Base-by-base conservation (phyloP, 495 filamentous ascomycete genomes). In the Lentithecium fluviatile region DNA sequence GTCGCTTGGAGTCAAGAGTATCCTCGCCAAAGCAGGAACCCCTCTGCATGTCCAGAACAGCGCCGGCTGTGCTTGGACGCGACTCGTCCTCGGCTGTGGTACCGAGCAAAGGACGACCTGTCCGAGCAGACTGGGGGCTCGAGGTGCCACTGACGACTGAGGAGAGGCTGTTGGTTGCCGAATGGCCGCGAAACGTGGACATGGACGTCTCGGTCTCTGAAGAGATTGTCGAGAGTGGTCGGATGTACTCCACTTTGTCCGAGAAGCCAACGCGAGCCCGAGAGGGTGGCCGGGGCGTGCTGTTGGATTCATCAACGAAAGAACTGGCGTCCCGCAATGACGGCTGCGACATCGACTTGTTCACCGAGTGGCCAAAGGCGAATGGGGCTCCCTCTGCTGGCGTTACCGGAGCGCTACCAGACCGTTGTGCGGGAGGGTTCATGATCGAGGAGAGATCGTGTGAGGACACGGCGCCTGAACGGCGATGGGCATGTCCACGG, bases 381-480 rank as follows among this genome's bases (percentile, higher is more conserved):
- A 58, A 55, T n/a, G 13, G 17, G 0, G 62, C 58, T 19, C 60
- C 52, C 32, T 84, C 79, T 23, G 83, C 77, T n/a, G 89, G 88
- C 46, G 85, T 87, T 38, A 77, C 74, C 5, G 90, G 89, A 6
- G 88, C 86, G 67, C 85, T 91, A 48, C 76, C 83, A 32, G 80
- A 78, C 46, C 77, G 76, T 26, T 79, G 54, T 56, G 70, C 73
- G 49, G 80, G 70, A 11, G 82, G 80, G 57, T 86, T 86, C 23
- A 90, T 75, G 45, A 95, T 88, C 19, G 84, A 80, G 6, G 84
- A 85, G 3, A 95, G 72, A 74, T 96, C 91, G 59, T 91, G 85
- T 60, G 80, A 86, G n/a, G 90, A 94, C 11, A 95, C 85, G 0
- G 91, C 91, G 34, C 83, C 85, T n/a, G 90, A 95, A 57, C 91